These are phyloP conservation scores for Daphne laureola DNA, from an alignment of 441 rosid genomes.

Conservation along the genomic window DNA sequence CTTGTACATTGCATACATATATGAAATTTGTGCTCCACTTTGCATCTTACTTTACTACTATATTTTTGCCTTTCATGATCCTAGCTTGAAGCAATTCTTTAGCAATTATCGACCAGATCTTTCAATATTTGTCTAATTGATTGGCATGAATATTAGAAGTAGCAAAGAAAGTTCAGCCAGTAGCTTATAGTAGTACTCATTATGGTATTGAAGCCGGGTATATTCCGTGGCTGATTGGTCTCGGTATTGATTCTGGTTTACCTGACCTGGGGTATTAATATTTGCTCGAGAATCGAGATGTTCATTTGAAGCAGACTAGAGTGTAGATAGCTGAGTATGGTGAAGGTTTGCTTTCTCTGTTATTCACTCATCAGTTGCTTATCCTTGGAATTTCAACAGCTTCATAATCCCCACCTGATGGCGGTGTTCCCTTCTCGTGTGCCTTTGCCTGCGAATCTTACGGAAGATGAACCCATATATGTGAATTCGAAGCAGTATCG, in stretches of 20 bases:
- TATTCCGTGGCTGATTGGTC: constrained; percentile 5
- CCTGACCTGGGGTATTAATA: not conserved
- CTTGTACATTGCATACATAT: too few relatives aligned
- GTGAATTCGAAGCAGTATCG: constrained; percentile 83
- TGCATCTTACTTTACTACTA: constrained; percentile 24
- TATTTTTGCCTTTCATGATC: constrained; percentile 16
- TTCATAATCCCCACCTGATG: constrained; percentile 44
- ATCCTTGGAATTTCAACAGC: constrained; percentile 28
- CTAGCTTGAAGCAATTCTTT: not conserved
- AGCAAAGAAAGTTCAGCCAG: constrained; percentile 3
- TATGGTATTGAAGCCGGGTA: constrained; percentile 12
- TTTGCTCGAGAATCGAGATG: not conserved
- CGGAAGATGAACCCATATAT: constrained; percentile 51
- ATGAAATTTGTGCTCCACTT: constrained; percentile 1
- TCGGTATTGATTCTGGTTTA: constrained; percentile 11
- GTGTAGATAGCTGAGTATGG: constrained; percentile 4
- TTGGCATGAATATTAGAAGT: constrained; percentile 8
- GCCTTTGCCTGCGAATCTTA: constrained; percentile 52
- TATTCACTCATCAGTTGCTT: constrained; percentile 17
- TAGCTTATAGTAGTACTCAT: constrained; percentile 5
- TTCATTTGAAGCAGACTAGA: constrained; percentile 7
- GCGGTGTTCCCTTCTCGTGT: constrained; percentile 53
- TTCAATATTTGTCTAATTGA: too few relatives aligned
- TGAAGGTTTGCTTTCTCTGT: constrained; percentile 16
- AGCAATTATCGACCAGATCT: too few relatives aligned